These are phyloP conservation scores for Casaregolazyma suthepensis DNA, from an alignment of 1,139 yeast species.

Conservation along the genomic window DNA sequence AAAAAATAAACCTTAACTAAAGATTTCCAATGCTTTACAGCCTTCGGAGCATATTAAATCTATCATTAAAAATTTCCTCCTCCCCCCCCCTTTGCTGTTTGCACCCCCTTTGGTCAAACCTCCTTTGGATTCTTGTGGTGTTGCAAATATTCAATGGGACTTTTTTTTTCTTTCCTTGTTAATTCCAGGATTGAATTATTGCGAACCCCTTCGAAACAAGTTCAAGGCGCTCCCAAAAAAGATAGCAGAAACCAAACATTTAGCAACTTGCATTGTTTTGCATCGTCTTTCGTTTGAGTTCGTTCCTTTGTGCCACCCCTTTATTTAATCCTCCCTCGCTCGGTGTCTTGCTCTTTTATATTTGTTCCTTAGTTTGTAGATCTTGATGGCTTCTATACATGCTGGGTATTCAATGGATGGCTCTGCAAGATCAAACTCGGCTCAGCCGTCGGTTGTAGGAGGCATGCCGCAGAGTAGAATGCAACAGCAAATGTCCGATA, in stretches of 20 bases:
- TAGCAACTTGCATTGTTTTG: not conserved
- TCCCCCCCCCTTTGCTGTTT: no score
- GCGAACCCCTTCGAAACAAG: not conserved
- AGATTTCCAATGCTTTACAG: not conserved
- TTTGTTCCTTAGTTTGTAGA: not conserved
- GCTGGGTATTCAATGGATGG: not conserved
- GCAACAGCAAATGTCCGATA: constrained; percentile 25
- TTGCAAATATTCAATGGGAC: not conserved
- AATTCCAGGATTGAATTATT: not conserved
- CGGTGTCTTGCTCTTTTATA: not conserved
- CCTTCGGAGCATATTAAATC: not conserved
- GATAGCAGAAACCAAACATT: not conserved
- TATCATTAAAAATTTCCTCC: no score
- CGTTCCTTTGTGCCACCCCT: not conserved
- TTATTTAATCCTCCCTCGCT: not conserved
- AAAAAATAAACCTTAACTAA: not conserved
- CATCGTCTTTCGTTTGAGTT: constrained; percentile 1
- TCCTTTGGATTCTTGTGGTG: not conserved
- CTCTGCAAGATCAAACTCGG: constrained; percentile 2
- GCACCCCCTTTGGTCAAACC: not conserved
- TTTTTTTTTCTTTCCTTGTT: not conserved
- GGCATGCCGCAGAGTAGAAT: constrained; percentile 28
- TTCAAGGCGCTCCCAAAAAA: not conserved
- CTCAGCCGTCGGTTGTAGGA: constrained; percentile 16
- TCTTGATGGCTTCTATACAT: not conserved